Evolutionary conservation across 2,329 filamentous ascomycete genomes (phyloP).

Genomic region (Aspergillus sp.): DNA sequence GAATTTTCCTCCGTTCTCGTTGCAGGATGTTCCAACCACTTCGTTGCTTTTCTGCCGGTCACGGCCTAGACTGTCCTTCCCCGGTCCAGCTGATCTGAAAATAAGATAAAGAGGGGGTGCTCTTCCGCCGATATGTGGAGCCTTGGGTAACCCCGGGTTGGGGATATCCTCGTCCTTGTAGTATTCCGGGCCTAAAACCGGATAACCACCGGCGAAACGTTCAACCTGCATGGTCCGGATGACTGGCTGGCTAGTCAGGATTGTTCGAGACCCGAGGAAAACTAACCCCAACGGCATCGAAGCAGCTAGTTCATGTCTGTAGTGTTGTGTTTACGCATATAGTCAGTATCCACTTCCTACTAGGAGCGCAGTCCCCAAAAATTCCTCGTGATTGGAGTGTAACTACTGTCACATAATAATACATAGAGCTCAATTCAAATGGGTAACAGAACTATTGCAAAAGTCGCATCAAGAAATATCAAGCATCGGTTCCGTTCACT

Average conservation of each 20-base stretch:
- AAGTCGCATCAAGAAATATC: background rate
- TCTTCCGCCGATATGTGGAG: background rate
- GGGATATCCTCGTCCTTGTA: background rate
- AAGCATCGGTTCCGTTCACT: constrained; percentile 1
- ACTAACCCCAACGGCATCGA: background rate
- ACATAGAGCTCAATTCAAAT: background rate
- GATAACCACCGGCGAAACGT: background rate
- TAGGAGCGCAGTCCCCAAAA: background rate
- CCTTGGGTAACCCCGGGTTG: constrained; percentile 4
- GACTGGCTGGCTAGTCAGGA: background rate
- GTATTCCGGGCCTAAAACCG: background rate
- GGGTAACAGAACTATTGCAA: background rate
- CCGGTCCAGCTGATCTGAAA: constrained; percentile 14
- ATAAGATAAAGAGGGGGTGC: background rate
- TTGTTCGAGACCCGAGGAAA: background rate
- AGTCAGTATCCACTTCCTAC: background rate
- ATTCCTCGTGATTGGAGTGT: background rate
- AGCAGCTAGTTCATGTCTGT: background rate
- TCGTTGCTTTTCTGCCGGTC: constrained; percentile 17
- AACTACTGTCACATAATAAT: constrained; percentile 2
- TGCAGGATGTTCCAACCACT: constrained; percentile 17
- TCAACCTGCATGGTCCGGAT: background rate
- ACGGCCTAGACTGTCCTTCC: constrained; percentile 15
- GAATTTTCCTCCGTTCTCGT: constrained; percentile 17
- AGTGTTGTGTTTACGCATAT: background rate